Evolutionary conservation across 148 eudicot species (phyloP).

Genomic region (Drosera capensis): DNA sequence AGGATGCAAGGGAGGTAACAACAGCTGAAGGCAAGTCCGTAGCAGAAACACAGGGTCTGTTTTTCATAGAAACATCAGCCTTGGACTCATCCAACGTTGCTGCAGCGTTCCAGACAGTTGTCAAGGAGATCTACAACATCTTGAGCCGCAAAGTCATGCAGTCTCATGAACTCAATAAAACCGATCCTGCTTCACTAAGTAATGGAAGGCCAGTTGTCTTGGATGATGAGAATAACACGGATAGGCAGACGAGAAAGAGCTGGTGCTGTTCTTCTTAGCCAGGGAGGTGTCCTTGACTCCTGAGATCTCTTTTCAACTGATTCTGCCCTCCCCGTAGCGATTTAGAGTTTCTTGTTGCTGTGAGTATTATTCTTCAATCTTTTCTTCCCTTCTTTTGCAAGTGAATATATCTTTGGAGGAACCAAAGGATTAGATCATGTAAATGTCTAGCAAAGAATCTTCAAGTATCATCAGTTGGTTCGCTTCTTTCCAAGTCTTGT

Average conservation of each 20-base stretch:
- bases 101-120: constrained; percentile 74
- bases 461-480: no score
- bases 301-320: no score
- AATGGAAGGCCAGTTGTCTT: constrained; percentile 71
- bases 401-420: no score
- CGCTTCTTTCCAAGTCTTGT: no score
- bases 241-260: not conserved
- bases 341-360: no score
- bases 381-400: no score
- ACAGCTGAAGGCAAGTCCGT: constrained; percentile 71
- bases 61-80: constrained; percentile 90
- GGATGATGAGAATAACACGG: constrained; percentile 9
- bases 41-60: constrained; percentile 75
- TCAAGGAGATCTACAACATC: constrained; percentile 65
- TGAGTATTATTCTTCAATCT: no score
- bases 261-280: constrained; percentile 2
- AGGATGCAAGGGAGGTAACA: constrained; percentile 73
- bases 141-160: constrained; percentile 82
- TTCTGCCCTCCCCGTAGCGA: no score
- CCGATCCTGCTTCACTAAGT: constrained; percentile 38
- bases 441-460: no score
- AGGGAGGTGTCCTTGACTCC: no score
- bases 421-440: no score
- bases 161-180: constrained; percentile 60
- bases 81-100: constrained; percentile 76